These are phyloP conservation scores for Aurantiochytrium sp. DNA, from an alignment of 108 stramenopile species.

Conservation along the genomic window DNA sequence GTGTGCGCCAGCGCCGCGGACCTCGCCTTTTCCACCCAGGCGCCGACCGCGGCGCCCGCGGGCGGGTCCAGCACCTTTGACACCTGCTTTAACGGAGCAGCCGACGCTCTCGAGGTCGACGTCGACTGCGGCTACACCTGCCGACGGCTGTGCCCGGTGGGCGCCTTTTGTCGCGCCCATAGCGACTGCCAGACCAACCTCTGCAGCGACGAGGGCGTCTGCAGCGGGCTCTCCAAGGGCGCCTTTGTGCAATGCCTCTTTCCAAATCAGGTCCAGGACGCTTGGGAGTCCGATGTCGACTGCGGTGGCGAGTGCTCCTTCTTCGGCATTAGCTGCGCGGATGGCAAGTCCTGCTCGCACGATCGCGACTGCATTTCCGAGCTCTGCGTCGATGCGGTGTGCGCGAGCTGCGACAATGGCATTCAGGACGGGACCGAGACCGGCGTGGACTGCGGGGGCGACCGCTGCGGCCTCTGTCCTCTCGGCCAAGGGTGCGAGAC, in stretches of 20 bases:
- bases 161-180: not conserved
- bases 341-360: not conserved
- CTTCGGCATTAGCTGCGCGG: not conserved
- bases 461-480: not conserved
- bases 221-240: not conserved
- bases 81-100: not conserved
- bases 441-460: slow-evolving; percentile 3
- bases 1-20: not conserved
- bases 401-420: not conserved
- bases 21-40: not conserved
- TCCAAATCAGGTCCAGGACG: not conserved
- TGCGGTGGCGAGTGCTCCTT: slow-evolving; percentile 11
- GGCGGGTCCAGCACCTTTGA: not conserved
- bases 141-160: not conserved
- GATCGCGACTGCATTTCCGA: not conserved
- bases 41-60: not conserved
- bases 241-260: not conserved
- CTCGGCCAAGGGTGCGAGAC: not conserved
- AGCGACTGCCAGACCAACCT: not conserved
- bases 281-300: not conserved
- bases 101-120: not conserved
- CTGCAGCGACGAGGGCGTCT: not conserved
- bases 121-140: not conserved
- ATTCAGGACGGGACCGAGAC: not conserved
- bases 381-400: not conserved